Evolutionary conservation across 805 yeast genomes (phyloP).

Genomic region (Nadsonia fulvescens): DNA sequence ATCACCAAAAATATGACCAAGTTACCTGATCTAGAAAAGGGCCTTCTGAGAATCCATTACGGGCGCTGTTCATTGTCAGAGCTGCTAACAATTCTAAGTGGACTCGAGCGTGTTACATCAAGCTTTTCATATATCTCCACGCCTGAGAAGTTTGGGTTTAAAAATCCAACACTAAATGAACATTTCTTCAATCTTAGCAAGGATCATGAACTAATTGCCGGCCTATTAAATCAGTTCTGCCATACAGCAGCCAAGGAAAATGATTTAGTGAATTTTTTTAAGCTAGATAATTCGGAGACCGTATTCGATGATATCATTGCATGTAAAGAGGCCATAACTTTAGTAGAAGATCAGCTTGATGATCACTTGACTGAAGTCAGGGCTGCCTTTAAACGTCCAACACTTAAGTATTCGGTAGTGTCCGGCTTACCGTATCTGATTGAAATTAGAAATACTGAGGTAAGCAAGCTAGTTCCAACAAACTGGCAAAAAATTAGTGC

Average conservation of each 20-base stretch:
- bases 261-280: constrained; percentile 13
- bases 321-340: constrained; percentile 17
- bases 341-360: constrained; percentile 29
- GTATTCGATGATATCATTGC: constrained; percentile 5
- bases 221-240: constrained; percentile 12
- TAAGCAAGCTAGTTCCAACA: constrained; percentile 41
- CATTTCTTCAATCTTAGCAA: constrained; percentile 24
- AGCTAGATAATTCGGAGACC: constrained; percentile 8
- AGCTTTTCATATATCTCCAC: constrained; percentile 15
- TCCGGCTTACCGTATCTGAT: constrained; percentile 55
- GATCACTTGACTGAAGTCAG: constrained; percentile 34
- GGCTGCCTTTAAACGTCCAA: constrained; percentile 33
- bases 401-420: constrained; percentile 35
- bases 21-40: constrained; percentile 41
- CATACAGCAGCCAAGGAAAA: constrained; percentile 13
- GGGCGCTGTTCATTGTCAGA: constrained; percentile 42
- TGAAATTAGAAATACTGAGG: constrained; percentile 48
- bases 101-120: constrained; percentile 20
- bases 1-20: constrained; percentile 15
- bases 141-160: constrained; percentile 9
- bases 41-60: constrained; percentile 40
- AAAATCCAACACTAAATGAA: constrained; percentile 21
- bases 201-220: constrained; percentile 16
- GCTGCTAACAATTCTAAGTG: constrained; percentile 33
- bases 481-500: constrained; percentile 67